Base-by-base conservation (phyloP, 116 monocot species). In the Zostera marina region DNA sequence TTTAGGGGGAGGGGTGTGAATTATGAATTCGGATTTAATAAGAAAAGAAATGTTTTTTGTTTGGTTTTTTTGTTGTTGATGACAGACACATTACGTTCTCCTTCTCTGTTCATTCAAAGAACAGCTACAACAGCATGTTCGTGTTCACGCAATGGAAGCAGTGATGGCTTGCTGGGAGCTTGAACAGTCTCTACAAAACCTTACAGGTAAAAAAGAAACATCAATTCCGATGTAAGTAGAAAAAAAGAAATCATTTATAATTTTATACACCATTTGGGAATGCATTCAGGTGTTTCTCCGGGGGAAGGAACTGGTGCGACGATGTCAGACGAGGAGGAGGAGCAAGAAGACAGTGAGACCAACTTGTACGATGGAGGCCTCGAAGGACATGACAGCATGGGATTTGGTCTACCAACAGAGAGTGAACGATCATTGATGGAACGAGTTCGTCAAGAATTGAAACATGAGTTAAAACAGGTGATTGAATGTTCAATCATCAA, bases 81-180 rank as follows among this genome's bases (percentile, higher is more conserved):
- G 20, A 7, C 58, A 87, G 87, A 74, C 87, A 24, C 82, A 82
- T 42, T 88, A 88, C 69, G 82, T 88, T 24, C 56, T 88, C 53
- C 58, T 88, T 59, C 76, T 88, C 13, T 74, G 79, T 70, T 82
- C 87, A 6, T 87, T 87, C 74, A 87, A 82, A 61, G 87, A 87
- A 55, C 87, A 82, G 66, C 65, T 88, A 22, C 87, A 88, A 47
- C 87, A 88, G 63, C 87, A 88, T 63, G 82, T 88, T 14, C 76
- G 79, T 68, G 82, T 88, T 42, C 87, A 82, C 75, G 87, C 87
- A 64, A 79, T 82, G 87, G 87, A 88, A 64, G 87, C 87, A 21
- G 87, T 88, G 69, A 82, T 82, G 87, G 87, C 79, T 42, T 88
- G 87, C 74, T 88, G 87, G 87, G 87, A 88, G 53, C 76, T 88